Evolutionary conservation across 179 eudicot species (phyloP), one percentile per base, ranked within the genome.

Genomic region (Dionaea muscipula): DNA sequence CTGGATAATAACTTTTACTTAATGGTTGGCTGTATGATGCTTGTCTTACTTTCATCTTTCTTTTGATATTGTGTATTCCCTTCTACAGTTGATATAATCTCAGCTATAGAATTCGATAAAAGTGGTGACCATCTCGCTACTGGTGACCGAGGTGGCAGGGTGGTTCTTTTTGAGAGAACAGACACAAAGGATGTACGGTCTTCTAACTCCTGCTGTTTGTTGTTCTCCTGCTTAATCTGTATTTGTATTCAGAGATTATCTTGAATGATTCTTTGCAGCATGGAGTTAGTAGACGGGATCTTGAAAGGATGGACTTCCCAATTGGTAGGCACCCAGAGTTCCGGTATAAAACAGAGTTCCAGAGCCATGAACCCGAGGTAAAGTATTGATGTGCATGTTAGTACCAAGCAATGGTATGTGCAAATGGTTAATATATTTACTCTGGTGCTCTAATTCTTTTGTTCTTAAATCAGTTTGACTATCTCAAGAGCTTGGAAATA

Each of bases 301-400:
- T 81, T 56, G 96, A 88, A 80, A 81, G 70, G 71, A 75, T 66
- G 64, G 94, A 88, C 62, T 74, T 66, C 52, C 27, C 83, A 27
- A 65, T 61, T 31, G 71, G 75, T 44, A 79, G 81, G 68, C 96
- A 85, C 72, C 95, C 91, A 28, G 95, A 82, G 68, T 88, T 88
- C 51, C 91, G 95, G 16, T 88, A 88, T 66, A 88, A 85, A 72
- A 88, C 96, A 7, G 96, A 88, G 75, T 85, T 88, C 55, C 94
- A 85, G 75, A 88, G 96, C 72, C 94, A 88, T 55, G 96, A 88
- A 62, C 94, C 94, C 31, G 97, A 90, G 95, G 94, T 79, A 69
- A 48, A 33, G 23, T 45, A 22, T 14, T 60, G 55, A 23, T 35
- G 27, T 65, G 48, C 48, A 27, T 60, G 46, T 26, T 53, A 56